Conservation (phyloP, 2,329 filamentous ascomycete species). For the Rhynchosporium agropyri region DNA sequence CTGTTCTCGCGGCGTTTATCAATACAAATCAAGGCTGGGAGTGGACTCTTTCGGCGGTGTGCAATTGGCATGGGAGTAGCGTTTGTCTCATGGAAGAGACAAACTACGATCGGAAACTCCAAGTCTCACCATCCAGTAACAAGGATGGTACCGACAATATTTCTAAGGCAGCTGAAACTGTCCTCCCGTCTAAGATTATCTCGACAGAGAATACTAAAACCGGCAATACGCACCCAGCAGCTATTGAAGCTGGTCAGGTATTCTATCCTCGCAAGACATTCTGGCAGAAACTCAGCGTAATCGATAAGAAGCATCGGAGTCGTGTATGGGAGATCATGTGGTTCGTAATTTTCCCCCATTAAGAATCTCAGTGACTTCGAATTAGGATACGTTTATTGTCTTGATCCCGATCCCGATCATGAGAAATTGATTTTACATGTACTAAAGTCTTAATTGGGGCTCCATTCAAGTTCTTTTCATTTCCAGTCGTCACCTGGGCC, state of each 20-base stretch:
- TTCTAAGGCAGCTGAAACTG: not conserved
- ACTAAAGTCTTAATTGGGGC: slow-evolving; percentile 17
- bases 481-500: slow-evolving; percentile 42
- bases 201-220: slow-evolving; percentile 12
- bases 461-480: slow-evolving; percentile 42
- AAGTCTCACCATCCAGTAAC: slow-evolving; percentile 18
- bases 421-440: too few species aligned
- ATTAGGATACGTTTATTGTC: too few species aligned
- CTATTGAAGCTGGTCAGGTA: slow-evolving; percentile 39
- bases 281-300: slow-evolving; percentile 47
- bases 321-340: slow-evolving; percentile 45
- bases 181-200: not conserved
- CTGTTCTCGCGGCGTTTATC: slow-evolving; percentile 53
- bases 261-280: slow-evolving; percentile 47
- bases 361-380: too few species aligned
- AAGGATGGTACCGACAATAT: slow-evolving; percentile 15
- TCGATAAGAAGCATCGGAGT: slow-evolving; percentile 48
- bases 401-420: too few species aligned
- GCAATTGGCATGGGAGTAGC: slow-evolving; percentile 54
- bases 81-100: slow-evolving; percentile 62
- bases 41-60: slow-evolving; percentile 48
- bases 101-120: slow-evolving; percentile 39
- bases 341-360: too few species aligned
- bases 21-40: slow-evolving; percentile 51
- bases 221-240: slow-evolving; percentile 12